Percentiles rank a stretch among this genome's conserved stretches.
Evolutionary conservation across 495 filamentous ascomycete species (phyloP).

Genomic region (Xanthoparmelia taractica): DNA sequence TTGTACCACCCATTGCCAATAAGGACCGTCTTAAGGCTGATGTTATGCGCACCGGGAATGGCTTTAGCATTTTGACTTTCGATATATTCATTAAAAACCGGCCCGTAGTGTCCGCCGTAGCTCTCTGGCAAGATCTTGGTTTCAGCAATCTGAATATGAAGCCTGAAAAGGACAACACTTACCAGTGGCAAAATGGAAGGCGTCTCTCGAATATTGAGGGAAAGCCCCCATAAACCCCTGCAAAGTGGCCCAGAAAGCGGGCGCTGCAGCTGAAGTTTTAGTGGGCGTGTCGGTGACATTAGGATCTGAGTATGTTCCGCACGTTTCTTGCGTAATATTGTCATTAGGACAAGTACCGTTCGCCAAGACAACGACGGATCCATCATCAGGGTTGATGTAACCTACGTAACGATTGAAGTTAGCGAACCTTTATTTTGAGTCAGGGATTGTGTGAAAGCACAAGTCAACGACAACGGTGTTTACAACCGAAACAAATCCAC

Average conservation of each 20-base stretch:
- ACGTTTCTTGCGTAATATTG: constrained; percentile 17
- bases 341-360: constrained; percentile 9
- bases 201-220: constrained; percentile 49
- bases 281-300: constrained; percentile 14
- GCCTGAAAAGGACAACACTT: constrained; percentile 44
- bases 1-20: constrained; percentile 73
- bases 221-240: constrained; percentile 60
- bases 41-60: constrained; percentile 38
- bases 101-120: constrained; percentile 59
- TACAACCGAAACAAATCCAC: not conserved
- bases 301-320: constrained; percentile 14
- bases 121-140: constrained; percentile 46
- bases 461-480: not conserved
- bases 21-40: constrained; percentile 37
- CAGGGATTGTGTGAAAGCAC: not conserved
- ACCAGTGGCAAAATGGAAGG: constrained; percentile 49
- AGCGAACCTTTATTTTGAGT: constrained; percentile 20
- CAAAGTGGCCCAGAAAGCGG: constrained; percentile 42
- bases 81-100: constrained; percentile 58
- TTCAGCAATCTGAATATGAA: constrained; percentile 44
- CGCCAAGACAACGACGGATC: constrained; percentile 15
- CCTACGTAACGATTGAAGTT: not conserved
- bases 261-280: constrained; percentile 14
- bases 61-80: constrained; percentile 52
- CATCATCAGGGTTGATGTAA: constrained; percentile 30